Base-by-base conservation (phyloP, 2,329 filamentous ascomycete species). In the Paecilomyces formosus region DNA sequence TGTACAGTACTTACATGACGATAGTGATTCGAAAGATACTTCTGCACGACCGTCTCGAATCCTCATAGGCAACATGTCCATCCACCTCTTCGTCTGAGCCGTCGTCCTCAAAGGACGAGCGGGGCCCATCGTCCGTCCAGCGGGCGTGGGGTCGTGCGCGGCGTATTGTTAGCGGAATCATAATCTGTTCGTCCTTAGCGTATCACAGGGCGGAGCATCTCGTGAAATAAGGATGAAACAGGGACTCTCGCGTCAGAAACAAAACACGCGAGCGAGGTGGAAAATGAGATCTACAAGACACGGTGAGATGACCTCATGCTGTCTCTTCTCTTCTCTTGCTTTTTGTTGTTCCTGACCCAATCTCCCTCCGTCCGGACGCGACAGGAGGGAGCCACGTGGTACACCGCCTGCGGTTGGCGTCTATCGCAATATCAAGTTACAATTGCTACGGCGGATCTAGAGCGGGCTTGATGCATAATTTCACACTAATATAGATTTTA, bases 1-100 rank as follows among this genome's bases (percentile, higher is more conserved):
- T 26, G 24, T 26, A n/a, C n/a, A n/a, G 28, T 39, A 58, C 59
- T 18, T 61, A 58, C 59, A 61, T 58, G 11, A 61, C 55, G 22
- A 61, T 54, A 33, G 51, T 51, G 15, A 58, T 49, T 49, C 54
- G 54, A 52, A 54, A 60, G n/a, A 51, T 30, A 8, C n/a, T 13
- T 4, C 12, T n/a, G 13, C 24, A 21, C 33, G 53, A 18, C 28
- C 5, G 18, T 21, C 21, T 21, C 15, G 51, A 54, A 30, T 30
- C 26, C 15, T 24, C 21, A 53, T 45, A 21, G 39, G n/a, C n/a
- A 39, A 12, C 49, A 52, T n/a, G 50, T 1, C 50, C 26, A 11
- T 52, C 50, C 11, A 13, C 21, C 22, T 52, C 21, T 24, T 52
- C 50, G 6, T 26, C 24, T 6, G 24, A 26, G 24, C 24, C 24